phyloP scores from a whole-genome alignment of 148 eudicot genomes.

The Selenicereus undatus region DNA sequence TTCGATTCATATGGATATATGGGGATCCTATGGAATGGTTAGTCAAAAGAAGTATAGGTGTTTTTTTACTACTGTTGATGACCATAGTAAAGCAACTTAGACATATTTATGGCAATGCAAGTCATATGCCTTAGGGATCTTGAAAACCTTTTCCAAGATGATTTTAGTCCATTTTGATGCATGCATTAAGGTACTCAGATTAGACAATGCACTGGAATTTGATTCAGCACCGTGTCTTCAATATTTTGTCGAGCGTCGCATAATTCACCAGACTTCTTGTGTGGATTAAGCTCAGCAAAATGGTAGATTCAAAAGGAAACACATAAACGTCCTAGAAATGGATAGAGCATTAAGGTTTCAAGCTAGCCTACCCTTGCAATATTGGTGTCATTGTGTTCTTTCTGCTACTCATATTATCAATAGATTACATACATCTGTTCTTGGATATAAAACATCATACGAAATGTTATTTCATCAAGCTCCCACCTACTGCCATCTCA shows the following conservation, averaged over 20 bases:
- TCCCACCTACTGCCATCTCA: background rate
- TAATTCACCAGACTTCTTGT: too few species aligned
- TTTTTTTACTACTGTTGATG: background rate
- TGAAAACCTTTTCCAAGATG: too few species aligned
- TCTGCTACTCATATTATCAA: too few species aligned
- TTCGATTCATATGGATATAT: background rate
- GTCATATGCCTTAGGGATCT: background rate
- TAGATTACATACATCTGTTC: background rate
- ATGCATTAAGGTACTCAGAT: too few species aligned
- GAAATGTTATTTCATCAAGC: background rate
- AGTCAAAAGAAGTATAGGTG: background rate
- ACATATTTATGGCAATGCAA: background rate
- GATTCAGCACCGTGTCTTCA: too few species aligned
- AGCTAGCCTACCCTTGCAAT: background rate
- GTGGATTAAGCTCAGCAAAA: too few species aligned
- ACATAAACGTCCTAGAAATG: too few species aligned
- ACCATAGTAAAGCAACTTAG: background rate
- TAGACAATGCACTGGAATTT: too few species aligned
- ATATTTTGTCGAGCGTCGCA: too few species aligned
- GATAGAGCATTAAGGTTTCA: background rate
- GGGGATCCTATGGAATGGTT: background rate
- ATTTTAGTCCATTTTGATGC: too few species aligned
- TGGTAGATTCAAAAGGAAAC: too few species aligned
- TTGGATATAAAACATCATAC: background rate
- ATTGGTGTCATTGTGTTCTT: background rate